Evolutionary conservation across 2,329 filamentous ascomycete genomes (phyloP), one percentile per base, ranked within the genome.

Genomic region (Ceratocystis diversiconidia): DNA sequence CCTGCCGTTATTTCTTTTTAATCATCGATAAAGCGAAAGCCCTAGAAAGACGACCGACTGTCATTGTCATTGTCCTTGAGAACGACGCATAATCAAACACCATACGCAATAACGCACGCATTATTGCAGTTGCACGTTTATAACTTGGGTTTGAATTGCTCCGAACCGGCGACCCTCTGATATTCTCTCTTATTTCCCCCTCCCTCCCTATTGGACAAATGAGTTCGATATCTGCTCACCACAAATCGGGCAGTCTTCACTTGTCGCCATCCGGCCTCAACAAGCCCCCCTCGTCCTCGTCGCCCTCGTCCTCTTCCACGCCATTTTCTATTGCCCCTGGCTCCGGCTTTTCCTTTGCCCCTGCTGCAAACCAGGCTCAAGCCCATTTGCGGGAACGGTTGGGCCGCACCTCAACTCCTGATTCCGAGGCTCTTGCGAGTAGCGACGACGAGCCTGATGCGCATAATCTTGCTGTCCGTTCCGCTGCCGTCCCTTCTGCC

Each of bases 381-480:
- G 84, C 84, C 48, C 78, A 86, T 48, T 77, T 89, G 61, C 79
- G 90, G 43, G 89, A 92, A 62, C 94, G 91, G 74, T 80, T 87
- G 62, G 66, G 59, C 65, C 85, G 92, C 71, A 88, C 89, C 64
- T 91, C 90, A 6, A 96, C 92, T 1, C 92, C 92, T 25, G 94
- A 97, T 73, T 96, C 92, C 2, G 92, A 97, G 73, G 92, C 90
- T 63, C 79, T 97, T 67, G 91, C 88, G 63, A 97, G 92, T 70
- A 96, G 92, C 12, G 94, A 97, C 74, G 94, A 97, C 74, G 94
- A 99, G 75, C 82, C 79, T 66, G 88, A 96, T 68, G 80, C 85
- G 72, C 80, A 50, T 15, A 5, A 41, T 3, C 12, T 36, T 36
- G 55, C 12, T 17, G 55, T 36, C 55, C 55, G 55, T n/a, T 30